These are phyloP conservation scores for Trifolium fragiferum DNA, from an alignment of 306 rosid species.

Conservation along the genomic window DNA sequence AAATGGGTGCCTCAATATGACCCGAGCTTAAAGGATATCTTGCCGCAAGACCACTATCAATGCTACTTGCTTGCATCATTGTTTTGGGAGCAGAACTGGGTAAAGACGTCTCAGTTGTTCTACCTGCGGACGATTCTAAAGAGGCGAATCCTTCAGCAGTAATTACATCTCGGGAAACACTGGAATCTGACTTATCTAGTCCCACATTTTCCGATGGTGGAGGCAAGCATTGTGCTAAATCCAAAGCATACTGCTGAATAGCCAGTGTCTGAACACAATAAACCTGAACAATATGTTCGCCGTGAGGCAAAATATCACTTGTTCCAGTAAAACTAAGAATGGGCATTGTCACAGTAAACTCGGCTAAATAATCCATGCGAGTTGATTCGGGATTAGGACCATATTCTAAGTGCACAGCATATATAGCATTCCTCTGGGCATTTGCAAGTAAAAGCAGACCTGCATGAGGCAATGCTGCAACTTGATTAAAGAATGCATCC, in stretches of 20 bases:
- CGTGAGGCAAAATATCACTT: conserved; percentile 76
- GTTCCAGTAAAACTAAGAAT: conserved; percentile 96
- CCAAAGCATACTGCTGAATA: conserved; percentile 98
- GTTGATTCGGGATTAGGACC: conserved; percentile 84
- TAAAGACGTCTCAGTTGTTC: conserved; percentile 55
- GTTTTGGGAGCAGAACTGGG: conserved; percentile 62
- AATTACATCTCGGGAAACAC: conserved; percentile 61
- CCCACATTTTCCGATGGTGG: conserved; percentile 75
- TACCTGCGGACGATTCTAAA: conserved; percentile 58
- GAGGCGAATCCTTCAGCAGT: conserved; percentile 66
- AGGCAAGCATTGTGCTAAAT: conserved; percentile 92
- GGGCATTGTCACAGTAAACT: conserved; percentile 95
- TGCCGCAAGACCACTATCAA: conserved; percentile 55
- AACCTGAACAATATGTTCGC: conserved; percentile 86
- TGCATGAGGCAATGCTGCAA: conserved; percentile 84
- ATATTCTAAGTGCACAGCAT: conserved; percentile 89
- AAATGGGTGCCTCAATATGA: conserved; percentile 58
- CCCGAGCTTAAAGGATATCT: conserved; percentile 68
- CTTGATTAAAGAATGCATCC: conserved; percentile 96
- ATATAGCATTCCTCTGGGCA: conserved; percentile 99
- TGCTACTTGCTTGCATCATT: conserved; percentile 53
- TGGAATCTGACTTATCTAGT: conserved; percentile 75
- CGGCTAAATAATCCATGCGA: conserved; percentile 90
- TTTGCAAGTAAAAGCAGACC: conserved; percentile 97
- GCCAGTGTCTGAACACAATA: conserved; percentile 99